A percentile compares a stretch with the other conserved stretches of the same genome.
These are phyloP conservation scores for Hymenoscyphus fraxineus DNA, from an alignment of 2,329 filamentous ascomycete genomes.

Conservation along the genomic window DNA sequence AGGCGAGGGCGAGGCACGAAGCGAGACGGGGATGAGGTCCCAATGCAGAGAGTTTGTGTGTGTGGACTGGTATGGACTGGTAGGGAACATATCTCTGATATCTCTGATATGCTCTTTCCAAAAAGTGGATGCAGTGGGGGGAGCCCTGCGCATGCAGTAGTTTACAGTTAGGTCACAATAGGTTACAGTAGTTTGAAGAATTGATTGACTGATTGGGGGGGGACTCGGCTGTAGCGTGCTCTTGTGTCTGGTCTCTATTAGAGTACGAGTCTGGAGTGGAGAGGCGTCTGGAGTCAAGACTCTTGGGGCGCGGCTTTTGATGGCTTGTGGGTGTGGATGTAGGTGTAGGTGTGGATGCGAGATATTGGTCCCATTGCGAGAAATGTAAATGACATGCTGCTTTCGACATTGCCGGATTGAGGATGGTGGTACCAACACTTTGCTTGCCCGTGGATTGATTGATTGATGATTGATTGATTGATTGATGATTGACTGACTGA, in stretches of 20 bases:
- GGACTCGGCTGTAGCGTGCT: not conserved
- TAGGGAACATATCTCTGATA: not conserved
- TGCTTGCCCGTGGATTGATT: not conserved
- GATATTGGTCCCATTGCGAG: not conserved
- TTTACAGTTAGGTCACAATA: no score
- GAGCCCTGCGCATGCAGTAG: not conserved
- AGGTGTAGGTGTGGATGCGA: not conserved
- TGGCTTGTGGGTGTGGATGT: not conserved
- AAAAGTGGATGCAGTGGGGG: not conserved
- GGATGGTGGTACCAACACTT: no score
- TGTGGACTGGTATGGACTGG: no score
- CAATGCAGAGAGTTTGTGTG: no score
- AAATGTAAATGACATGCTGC: no score
- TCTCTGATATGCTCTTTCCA: no score
- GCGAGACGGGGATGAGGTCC: not conserved
- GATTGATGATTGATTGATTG: not conserved
- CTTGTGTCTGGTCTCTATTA: not conserved
- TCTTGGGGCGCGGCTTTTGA: not conserved
- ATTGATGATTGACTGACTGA: no score
- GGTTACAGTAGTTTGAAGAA: not conserved
- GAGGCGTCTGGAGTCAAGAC: not conserved
- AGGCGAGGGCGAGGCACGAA: not conserved
- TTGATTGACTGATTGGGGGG: not conserved
- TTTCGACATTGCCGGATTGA: no score
- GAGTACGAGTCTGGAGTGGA: not conserved